Percentiles rank a stretch among this genome's conserved stretches.
These are phyloP conservation scores for Carex littledalei DNA, from an alignment of 176 grass and related monocot genomes.

Conservation along the genomic window DNA sequence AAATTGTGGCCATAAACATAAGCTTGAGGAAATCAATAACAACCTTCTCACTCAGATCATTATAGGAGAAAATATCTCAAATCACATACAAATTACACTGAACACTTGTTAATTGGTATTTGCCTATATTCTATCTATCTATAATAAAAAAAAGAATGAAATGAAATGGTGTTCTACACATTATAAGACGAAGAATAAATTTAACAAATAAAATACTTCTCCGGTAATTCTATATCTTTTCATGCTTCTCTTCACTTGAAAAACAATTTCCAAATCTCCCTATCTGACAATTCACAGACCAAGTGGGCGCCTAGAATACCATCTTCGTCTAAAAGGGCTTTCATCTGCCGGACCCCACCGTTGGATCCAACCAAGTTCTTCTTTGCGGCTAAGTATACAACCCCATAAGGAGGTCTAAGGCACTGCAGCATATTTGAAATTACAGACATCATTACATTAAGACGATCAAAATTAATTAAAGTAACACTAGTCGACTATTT, in stretches of 20 bases:
- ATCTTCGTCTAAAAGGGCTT: slow-evolving; percentile 71
- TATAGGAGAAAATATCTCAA: neutral
- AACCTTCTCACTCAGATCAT: neutral
- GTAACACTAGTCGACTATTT: neutral
- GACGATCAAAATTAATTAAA: neutral
- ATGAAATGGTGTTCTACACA: slow-evolving; percentile 33
- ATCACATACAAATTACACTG: slow-evolving; percentile 12
- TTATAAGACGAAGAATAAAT: slow-evolving; percentile 22
- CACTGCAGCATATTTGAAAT: slow-evolving; percentile 39
- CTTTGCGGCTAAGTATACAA: slow-evolving; percentile 71
- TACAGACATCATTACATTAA: neutral
- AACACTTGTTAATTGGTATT: neutral
- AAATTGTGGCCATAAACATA: neutral
- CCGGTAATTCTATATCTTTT: neutral
- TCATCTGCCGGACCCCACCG: slow-evolving; percentile 50
- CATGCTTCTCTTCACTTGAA: slow-evolving; percentile 51
- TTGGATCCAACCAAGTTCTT: slow-evolving; percentile 77
- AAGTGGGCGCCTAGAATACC: slow-evolving; percentile 65
- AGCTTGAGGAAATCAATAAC: neutral
- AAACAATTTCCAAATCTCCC: slow-evolving; percentile 88
- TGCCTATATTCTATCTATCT: slow-evolving; percentile 16
- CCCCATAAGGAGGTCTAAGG: slow-evolving; percentile 73
- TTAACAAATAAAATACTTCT: slow-evolving; percentile 11
- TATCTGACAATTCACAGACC: slow-evolving; percentile 47
- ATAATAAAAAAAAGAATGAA: slow-evolving; percentile 49